phyloP scores from a whole-genome alignment of 2,329 filamentous ascomycete species.

The Bipolaris zeicola region DNA sequence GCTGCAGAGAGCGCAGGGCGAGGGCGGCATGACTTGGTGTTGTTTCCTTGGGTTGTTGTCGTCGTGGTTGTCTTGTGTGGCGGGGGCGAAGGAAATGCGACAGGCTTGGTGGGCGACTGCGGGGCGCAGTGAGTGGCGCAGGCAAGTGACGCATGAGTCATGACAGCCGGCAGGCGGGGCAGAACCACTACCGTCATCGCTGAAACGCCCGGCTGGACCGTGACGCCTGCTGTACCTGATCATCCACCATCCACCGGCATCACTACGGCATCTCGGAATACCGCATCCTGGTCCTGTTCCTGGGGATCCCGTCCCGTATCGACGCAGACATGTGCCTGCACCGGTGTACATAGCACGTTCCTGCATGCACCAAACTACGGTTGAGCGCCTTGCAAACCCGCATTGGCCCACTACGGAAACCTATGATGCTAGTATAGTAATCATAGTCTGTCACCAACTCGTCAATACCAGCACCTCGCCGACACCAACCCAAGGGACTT shows the following conservation, averaged over 20 bases:
- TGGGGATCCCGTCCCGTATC: no score
- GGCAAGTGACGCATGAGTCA: slow-evolving; percentile 8
- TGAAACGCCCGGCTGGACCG: neutral
- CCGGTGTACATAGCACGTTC: no score
- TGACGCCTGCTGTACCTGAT: neutral
- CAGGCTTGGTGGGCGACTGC: slow-evolving; percentile 1
- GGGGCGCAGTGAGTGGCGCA: neutral
- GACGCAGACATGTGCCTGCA: no score
- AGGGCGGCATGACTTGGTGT: slow-evolving; percentile 69
- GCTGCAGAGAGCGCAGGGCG: slow-evolving; percentile 76
- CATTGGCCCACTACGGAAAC: neutral
- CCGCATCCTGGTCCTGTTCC: neutral
- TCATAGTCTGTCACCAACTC: neutral
- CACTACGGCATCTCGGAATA: neutral
- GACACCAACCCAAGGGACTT: neutral
- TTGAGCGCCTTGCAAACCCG: neutral
- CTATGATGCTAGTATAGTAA: neutral
- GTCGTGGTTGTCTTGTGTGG: neutral
- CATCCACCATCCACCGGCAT: neutral
- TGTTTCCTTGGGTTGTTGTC: neutral
- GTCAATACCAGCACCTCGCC: neutral
- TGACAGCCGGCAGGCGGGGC: slow-evolving; percentile 2
- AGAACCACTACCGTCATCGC: neutral
- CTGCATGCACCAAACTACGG: neutral
- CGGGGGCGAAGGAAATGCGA: neutral